Conservation (phyloP, 169 alveolate species). For the Plasmodium gaboni region DNA sequence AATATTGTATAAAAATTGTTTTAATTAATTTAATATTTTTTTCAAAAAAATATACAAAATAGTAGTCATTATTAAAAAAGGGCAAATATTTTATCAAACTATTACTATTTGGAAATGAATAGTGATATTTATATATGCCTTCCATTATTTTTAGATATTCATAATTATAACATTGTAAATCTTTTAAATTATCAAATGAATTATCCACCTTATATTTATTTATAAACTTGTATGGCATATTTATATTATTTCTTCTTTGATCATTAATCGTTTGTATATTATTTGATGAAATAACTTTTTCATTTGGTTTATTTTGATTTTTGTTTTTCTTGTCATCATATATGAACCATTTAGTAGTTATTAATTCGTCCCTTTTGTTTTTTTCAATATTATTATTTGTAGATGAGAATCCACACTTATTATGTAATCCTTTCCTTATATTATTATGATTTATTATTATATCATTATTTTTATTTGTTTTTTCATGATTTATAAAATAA, state of each 20-base stretch:
- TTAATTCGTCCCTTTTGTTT: no score
- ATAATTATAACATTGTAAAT: constrained; percentile 48
- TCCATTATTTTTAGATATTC: constrained; percentile 57
- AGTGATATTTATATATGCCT: constrained; percentile 27
- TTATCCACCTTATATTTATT: not conserved
- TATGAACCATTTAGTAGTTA: no score
- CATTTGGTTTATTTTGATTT: no score
- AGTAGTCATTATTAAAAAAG: constrained; percentile 37
- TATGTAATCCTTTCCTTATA: no score
- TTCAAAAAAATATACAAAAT: constrained; percentile 68
- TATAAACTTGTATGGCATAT: no score
- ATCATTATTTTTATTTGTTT: constrained; percentile 3
- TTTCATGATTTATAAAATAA: constrained; percentile 26
- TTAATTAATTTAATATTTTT: constrained; percentile 43
- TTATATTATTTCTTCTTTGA: no score
- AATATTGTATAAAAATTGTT: constrained; percentile 65
- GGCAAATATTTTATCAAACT: constrained; percentile 52
- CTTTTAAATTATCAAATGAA: constrained; percentile 27
- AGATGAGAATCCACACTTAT: no score
- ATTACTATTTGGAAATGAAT: not conserved
- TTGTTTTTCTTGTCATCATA: no score
- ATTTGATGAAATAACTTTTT: no score
- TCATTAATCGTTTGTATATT: no score
- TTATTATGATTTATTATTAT: not conserved
- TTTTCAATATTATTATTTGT: no score